These are phyloP conservation scores for Exserohilum rostratum DNA, from an alignment of 2,329 filamentous ascomycete species.

Conservation along the genomic window DNA sequence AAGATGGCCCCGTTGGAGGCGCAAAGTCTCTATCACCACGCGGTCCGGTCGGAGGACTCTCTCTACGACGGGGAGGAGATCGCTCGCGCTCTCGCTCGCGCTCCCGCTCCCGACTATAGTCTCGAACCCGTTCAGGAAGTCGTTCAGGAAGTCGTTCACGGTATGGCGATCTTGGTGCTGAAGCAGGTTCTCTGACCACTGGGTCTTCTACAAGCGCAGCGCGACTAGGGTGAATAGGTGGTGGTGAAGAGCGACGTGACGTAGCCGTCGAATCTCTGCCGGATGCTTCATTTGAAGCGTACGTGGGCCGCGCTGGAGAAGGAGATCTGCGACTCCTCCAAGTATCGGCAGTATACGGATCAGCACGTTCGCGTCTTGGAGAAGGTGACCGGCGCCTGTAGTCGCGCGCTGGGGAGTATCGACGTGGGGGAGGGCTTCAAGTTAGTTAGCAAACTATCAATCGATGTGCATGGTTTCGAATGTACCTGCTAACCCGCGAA, in stretches of 20 bases:
- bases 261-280: constrained; percentile 61
- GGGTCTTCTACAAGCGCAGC: constrained; percentile 47
- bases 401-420: constrained; percentile 53
- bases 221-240: constrained; percentile 60
- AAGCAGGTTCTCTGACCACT: constrained; percentile 36
- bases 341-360: constrained; percentile 55
- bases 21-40: constrained; percentile 46
- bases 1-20: constrained; percentile 46
- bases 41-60: constrained; percentile 46
- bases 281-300: constrained; percentile 56
- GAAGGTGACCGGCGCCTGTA: constrained; percentile 61
- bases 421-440: constrained; percentile 40
- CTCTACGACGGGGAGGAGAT: constrained; percentile 47
- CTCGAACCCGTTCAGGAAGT: constrained; percentile 39
- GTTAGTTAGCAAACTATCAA: constrained; percentile 8
- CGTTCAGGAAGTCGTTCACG: constrained; percentile 45
- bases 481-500: constrained; percentile 47
- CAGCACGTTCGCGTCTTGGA: constrained; percentile 57
- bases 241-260: constrained; percentile 67
- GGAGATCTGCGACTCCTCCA: constrained; percentile 61
- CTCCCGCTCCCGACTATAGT: constrained; percentile 32
- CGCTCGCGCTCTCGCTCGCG: constrained; percentile 34
- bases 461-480: background rate
- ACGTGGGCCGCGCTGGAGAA: constrained; percentile 51
- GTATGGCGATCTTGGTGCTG: constrained; percentile 42